Percentiles rank a stretch among this genome's conserved stretches.
Evolutionary conservation across 192 early-diverging fungal genomes (phyloP).

Genomic region (Mortierella antarctica): DNA sequence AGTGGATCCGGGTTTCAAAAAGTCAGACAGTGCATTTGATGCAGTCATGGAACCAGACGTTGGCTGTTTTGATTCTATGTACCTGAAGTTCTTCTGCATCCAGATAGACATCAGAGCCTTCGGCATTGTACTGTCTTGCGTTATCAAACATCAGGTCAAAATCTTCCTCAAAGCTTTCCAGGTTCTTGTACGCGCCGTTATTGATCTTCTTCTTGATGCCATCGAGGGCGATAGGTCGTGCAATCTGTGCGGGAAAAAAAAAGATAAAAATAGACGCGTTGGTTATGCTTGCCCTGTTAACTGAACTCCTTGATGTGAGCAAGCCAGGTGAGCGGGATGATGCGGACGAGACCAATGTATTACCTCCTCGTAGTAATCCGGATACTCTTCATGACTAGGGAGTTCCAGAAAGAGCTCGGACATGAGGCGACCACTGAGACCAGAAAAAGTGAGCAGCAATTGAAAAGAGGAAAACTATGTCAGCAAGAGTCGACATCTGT

Average conservation of each 20-base stretch:
- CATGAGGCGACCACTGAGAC: constrained; percentile 65
- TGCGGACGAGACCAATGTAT: too few species aligned
- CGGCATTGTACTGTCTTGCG: constrained; percentile 90
- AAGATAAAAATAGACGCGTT: not conserved
- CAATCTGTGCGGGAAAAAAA: constrained; percentile 53
- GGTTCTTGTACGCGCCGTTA: constrained; percentile 67
- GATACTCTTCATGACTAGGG: constrained; percentile 81
- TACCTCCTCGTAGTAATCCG: constrained; percentile 87
- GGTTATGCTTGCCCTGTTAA: not conserved
- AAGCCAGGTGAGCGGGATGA: too few species aligned
- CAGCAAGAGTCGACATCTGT: not conserved
- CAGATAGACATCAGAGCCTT: constrained; percentile 84
- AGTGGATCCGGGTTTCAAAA: not conserved
- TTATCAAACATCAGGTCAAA: constrained; percentile 89
- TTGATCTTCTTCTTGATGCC: constrained; percentile 72
- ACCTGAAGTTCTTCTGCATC: constrained; percentile 74
- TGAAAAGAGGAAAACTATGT: not conserved
- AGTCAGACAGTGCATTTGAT: not conserved
- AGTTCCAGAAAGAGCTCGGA: constrained; percentile 84
- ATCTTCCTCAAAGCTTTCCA: constrained; percentile 84
- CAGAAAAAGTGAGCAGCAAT: not conserved
- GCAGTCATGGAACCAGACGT: not conserved
- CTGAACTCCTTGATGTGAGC: too few species aligned
- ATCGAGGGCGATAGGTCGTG: constrained; percentile 67
- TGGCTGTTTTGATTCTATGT: not conserved